These are phyloP conservation scores for Thuja plicata DNA, from an alignment of 83 land plant genomes.

Conservation along the genomic window DNA sequence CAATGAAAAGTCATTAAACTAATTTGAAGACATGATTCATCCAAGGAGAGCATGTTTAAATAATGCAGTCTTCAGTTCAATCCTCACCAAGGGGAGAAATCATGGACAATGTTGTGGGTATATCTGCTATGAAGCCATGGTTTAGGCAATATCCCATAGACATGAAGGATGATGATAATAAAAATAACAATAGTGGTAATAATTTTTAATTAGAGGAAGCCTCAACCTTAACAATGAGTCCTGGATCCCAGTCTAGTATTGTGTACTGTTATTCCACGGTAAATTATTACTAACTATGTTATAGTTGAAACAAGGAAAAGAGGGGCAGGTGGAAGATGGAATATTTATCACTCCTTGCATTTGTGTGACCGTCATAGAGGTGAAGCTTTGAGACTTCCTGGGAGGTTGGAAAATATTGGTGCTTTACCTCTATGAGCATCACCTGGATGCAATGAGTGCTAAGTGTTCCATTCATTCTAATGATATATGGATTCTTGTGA, in stretches of 20 bases:
- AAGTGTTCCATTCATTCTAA: too few relatives aligned
- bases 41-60: constrained; percentile 11
- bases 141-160: constrained; percentile 30
- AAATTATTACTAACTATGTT: constrained; percentile 24
- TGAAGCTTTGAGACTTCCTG: too few relatives aligned
- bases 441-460: too few relatives aligned
- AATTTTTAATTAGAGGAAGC: constrained; percentile 52
- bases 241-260: constrained; percentile 78
- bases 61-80: constrained; percentile 28
- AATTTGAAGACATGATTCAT: background rate
- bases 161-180: constrained; percentile 9
- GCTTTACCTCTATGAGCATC: too few relatives aligned
- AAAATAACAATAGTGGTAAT: constrained; percentile 19
- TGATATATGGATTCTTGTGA: too few relatives aligned
- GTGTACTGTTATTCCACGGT: constrained; percentile 46
- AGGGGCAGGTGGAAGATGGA: constrained; percentile 29
- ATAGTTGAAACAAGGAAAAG: constrained; percentile 61
- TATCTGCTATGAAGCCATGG: constrained; percentile 46
- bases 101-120: constrained; percentile 17
- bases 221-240: constrained; percentile 84
- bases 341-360: too few relatives aligned
- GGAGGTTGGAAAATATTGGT: too few relatives aligned
- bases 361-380: too few relatives aligned
- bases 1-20: too few relatives aligned
- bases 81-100: constrained; percentile 23